Evolutionary conservation across 768 basidiomycete species (phyloP).

Genomic region (Rhizopogon salebrosus): DNA sequence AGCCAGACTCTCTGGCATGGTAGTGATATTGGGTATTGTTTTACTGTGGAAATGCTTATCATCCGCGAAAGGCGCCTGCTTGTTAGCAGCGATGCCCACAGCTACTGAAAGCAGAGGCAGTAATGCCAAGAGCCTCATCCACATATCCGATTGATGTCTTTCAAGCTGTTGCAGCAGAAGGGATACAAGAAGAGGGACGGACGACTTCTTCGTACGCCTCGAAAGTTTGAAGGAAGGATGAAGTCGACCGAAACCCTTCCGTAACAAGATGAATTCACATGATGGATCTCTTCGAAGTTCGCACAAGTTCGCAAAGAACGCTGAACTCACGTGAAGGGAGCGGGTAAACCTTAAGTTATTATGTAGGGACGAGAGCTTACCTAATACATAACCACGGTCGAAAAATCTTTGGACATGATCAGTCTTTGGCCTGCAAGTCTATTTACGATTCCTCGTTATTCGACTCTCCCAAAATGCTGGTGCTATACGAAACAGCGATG

Average conservation of each 20-base stretch:
- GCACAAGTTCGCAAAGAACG: no score
- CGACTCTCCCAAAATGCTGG: slow-evolving; percentile 62
- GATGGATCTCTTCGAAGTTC: no score
- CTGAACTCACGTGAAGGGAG: no score
- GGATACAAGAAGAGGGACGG: no score
- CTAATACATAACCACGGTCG: slow-evolving; percentile 23
- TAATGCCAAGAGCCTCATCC: not conserved
- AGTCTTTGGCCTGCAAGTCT: no score
- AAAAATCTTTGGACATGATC: slow-evolving; percentile 19
- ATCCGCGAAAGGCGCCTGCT: not conserved
- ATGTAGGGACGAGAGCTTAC: no score
- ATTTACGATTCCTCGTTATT: slow-evolving; percentile 5
- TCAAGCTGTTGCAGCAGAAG: not conserved
- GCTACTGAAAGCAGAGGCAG: not conserved
- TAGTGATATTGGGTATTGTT: no score
- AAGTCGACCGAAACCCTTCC: no score
- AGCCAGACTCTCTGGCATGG: slow-evolving; percentile 11
- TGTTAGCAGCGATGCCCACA: not conserved
- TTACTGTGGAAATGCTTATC: not conserved
- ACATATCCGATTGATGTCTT: not conserved
- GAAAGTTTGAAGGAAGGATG: no score
- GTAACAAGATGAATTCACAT: no score
- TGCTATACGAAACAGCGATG: slow-evolving; percentile 92
- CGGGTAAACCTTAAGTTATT: no score
- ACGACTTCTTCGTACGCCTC: no score